Conservation (phyloP, 495 filamentous ascomycete species). For the Hamigera avellanea region DNA sequence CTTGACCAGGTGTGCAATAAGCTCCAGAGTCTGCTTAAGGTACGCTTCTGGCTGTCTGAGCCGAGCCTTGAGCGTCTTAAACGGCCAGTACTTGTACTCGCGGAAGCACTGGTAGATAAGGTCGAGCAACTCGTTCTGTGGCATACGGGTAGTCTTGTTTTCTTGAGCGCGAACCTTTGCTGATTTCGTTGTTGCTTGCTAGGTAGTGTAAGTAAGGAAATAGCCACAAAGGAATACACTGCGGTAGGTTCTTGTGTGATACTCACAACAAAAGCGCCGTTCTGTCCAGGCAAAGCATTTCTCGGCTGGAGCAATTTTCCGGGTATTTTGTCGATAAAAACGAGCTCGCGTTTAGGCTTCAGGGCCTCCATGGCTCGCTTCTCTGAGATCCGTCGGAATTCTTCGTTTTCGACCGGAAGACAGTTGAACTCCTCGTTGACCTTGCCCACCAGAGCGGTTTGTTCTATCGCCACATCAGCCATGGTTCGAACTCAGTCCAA, state of each 20-base stretch:
- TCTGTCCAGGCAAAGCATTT: slow-evolving; percentile 24
- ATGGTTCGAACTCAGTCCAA: background rate
- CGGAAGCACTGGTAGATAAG: slow-evolving; percentile 70
- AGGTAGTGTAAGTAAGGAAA: slow-evolving; percentile 2
- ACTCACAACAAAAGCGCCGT: slow-evolving; percentile 33
- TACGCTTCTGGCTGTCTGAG: slow-evolving; percentile 84
- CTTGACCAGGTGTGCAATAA: slow-evolving; percentile 71
- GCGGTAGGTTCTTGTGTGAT: background rate
- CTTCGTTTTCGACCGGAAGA: slow-evolving; percentile 61
- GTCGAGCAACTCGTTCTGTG: slow-evolving; percentile 76
- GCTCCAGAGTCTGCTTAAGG: slow-evolving; percentile 71
- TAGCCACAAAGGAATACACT: background rate
- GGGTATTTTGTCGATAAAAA: slow-evolving; percentile 29
- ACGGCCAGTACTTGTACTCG: slow-evolving; percentile 76
- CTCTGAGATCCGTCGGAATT: slow-evolving; percentile 52
- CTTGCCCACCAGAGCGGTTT: slow-evolving; percentile 63
- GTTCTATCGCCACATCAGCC: slow-evolving; percentile 43
- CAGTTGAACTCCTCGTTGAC: slow-evolving; percentile 69
- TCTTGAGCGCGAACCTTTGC: slow-evolving; percentile 41
- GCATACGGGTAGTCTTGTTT: slow-evolving; percentile 78
- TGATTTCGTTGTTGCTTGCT: slow-evolving; percentile 28
- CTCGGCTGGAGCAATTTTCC: slow-evolving; percentile 26
- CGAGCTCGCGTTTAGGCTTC: slow-evolving; percentile 44
- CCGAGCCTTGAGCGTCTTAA: slow-evolving; percentile 62
- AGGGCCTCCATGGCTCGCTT: slow-evolving; percentile 50